phyloP scores from a whole-genome alignment of 768 basidiomycete species.

The Tulasnella sp. region DNA sequence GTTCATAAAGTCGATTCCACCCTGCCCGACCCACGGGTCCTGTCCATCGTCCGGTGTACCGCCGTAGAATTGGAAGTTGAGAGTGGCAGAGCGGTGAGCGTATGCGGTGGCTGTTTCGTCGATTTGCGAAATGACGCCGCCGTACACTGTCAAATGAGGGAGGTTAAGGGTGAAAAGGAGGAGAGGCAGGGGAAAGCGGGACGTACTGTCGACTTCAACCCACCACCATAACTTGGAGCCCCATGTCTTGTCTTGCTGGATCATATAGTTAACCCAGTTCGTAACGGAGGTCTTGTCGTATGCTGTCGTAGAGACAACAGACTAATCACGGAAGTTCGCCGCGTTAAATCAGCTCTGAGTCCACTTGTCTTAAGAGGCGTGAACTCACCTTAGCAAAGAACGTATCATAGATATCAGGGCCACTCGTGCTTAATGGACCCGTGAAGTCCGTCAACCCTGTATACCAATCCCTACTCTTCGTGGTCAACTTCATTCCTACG shows the following conservation, averaged over 20 bases:
- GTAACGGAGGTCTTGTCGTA: slow-evolving; percentile 28
- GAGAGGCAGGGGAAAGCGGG: no score
- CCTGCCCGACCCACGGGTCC: slow-evolving; percentile 32
- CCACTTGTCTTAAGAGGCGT: not conserved
- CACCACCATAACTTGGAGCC: slow-evolving; percentile 25
- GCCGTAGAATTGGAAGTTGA: slow-evolving; percentile 46
- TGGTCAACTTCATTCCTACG: slow-evolving; percentile 1
- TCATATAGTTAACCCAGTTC: slow-evolving; percentile 37
- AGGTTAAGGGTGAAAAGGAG: not conserved
- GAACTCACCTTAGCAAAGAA: slow-evolving; percentile 25
- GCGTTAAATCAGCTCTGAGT: not conserved
- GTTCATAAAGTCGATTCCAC: slow-evolving; percentile 42
- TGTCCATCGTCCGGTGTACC: slow-evolving; percentile 36
- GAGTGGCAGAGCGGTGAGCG: slow-evolving; percentile 38
- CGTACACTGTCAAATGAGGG: slow-evolving; percentile 23
- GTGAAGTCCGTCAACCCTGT: slow-evolving; percentile 18
- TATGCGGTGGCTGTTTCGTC: slow-evolving; percentile 39
- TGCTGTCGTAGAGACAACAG: slow-evolving; percentile 18
- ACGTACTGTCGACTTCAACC: slow-evolving; percentile 20
- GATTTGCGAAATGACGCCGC: slow-evolving; percentile 41
- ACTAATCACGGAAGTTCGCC: not conserved
- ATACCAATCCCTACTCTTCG: slow-evolving; percentile 20
- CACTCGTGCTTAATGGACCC: slow-evolving; percentile 20
- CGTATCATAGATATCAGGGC: slow-evolving; percentile 23
- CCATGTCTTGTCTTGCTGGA: slow-evolving; percentile 34